phyloP scores from a whole-genome alignment of 345 rosid species.

The Salix udensis region DNA sequence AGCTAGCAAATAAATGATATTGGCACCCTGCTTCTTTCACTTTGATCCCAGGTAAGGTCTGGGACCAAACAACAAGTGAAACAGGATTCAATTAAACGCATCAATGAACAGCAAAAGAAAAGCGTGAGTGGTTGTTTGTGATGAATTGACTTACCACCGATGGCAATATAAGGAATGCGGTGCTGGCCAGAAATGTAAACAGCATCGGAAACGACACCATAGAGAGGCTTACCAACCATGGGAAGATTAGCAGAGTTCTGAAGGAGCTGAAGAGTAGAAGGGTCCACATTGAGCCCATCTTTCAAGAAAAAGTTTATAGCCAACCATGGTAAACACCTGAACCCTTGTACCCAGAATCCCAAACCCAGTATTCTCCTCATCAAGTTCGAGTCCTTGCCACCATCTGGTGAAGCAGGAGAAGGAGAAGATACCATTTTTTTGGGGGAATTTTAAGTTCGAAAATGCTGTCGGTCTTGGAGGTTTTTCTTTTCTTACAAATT shows the following conservation, averaged over 20 bases:
- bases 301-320: slow-evolving; percentile 78
- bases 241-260: slow-evolving; percentile 84
- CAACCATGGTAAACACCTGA: slow-evolving; percentile 87
- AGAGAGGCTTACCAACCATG: slow-evolving; percentile 81
- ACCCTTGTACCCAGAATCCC: slow-evolving; percentile 82
- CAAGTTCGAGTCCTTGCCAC: slow-evolving; percentile 3
- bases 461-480: neutral
- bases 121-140: neutral
- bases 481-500: neutral
- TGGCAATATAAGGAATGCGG: slow-evolving; percentile 85
- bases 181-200: slow-evolving; percentile 73
- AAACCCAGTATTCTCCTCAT: slow-evolving; percentile 57
- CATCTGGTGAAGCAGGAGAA: neutral
- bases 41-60: neutral
- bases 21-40: neutral
- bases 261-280: slow-evolving; percentile 78
- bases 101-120: neutral
- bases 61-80: neutral
- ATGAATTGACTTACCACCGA: slow-evolving; percentile 55
- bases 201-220: slow-evolving; percentile 73
- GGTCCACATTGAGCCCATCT: slow-evolving; percentile 68
- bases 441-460: neutral
- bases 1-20: neutral
- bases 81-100: neutral
- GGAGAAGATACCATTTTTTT: neutral